Base-by-base conservation (phyloP, 306 rosid genomes). In the Glycine soja region DNA sequence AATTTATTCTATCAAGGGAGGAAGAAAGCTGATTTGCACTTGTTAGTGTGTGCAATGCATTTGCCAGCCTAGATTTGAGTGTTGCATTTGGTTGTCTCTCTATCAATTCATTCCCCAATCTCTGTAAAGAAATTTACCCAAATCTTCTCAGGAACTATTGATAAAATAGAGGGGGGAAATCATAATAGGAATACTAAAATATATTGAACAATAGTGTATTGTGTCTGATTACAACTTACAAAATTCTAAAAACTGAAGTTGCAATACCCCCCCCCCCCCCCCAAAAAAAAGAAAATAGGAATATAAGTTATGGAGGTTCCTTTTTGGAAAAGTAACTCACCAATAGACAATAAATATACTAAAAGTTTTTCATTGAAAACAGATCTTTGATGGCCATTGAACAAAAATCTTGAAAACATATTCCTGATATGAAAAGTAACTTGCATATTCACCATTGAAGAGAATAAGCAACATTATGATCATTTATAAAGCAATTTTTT, bases 21-120 rank as follows among this genome's bases (percentile, higher is more conserved):
- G 92, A 80, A 11, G 94, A 88, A 63, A 93, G 96, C 82, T 95
- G 97, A 80, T 95, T 95, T 24, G 94, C 88, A 58, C 91, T 89
- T 52, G 97, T 93, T 7, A 95, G 91, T 58, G 86, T 19, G 47
- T 91, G 93, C 80, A 95, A 85, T 5, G 99, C 99, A 77, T 89
- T 88, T 65, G 85, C 88, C 78, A 93, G 82, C 83, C 99, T 89
- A 19, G 93, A 84, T 72, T 54, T 93, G 80, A 95, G 89, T 19
- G 85, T 79, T 71, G 91, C 91, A 85, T 89, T 82, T 51, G 90
- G 56, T 83, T 91, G 94, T 81, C 90, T 85, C 82, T 89, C 97
- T 61, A 95, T 90, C 88, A 93, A 87, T 82, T 93, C 97, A 67
- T 86, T 87, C 34, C 90, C 94, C 85, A 91, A 74, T 85, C 86